Conservation (phyloP, 2,329 filamentous ascomycete genomes). For the Verticillium albo-atrum region DNA sequence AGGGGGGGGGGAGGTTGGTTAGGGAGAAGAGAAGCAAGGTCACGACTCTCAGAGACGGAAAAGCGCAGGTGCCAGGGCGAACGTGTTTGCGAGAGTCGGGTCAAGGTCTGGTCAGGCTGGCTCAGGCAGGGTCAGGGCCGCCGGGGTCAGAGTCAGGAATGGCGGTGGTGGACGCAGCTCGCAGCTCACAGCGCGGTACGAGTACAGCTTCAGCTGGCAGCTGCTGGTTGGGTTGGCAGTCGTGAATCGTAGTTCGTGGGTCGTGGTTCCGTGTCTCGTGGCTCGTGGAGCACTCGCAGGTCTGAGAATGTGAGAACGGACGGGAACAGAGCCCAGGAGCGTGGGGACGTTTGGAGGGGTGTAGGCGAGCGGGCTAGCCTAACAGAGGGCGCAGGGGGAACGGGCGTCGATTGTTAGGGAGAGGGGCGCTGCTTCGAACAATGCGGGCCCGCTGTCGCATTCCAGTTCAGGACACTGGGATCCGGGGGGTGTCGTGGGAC, state of each 20-base stretch:
- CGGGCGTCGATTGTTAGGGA: background rate
- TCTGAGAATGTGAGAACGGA: background rate
- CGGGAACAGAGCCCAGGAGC: background rate
- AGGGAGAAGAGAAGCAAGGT: constrained; percentile 8
- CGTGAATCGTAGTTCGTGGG: background rate
- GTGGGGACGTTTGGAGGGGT: background rate
- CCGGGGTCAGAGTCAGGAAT: background rate
- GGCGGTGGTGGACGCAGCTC: background rate
- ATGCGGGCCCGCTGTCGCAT: background rate
- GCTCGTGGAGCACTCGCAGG: background rate
- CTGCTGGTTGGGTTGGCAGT: background rate
- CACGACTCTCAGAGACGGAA: background rate
- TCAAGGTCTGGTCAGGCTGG: background rate
- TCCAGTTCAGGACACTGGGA: background rate
- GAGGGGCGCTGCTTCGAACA: background rate
- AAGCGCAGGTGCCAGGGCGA: background rate
- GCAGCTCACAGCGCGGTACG: background rate
- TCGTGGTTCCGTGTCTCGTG: background rate
- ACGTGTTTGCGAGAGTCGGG: background rate
- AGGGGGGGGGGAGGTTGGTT: constrained; percentile 20
- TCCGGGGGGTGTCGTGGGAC: background rate
- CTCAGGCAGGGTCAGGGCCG: background rate
- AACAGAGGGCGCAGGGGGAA: background rate
- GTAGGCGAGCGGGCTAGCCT: background rate
- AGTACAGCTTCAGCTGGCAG: background rate